phyloP scores from a whole-genome alignment of 768 basidiomycete species.

The Boletus fagicola region DNA sequence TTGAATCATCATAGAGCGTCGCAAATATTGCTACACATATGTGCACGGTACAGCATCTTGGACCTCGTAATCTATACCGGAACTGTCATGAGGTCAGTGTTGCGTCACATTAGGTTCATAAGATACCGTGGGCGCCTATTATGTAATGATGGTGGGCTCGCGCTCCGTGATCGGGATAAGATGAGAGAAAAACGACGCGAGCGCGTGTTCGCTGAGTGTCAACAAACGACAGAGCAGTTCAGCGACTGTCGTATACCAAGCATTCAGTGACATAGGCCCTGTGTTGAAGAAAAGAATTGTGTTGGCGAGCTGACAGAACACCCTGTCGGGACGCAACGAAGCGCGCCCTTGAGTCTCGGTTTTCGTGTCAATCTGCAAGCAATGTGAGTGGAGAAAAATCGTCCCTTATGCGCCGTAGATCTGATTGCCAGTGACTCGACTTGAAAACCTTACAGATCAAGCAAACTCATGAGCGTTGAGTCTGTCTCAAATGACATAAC shows the following conservation, averaged over 20 bases:
- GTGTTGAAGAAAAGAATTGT: not conserved
- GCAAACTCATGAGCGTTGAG: not conserved
- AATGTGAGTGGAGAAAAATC: not conserved
- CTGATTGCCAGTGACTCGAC: not conserved
- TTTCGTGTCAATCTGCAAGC: not conserved
- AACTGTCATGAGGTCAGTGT: not conserved
- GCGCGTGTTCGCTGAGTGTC: not conserved
- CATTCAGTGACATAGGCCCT: not conserved
- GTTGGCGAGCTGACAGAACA: not conserved
- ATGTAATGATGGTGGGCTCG: too few species aligned
- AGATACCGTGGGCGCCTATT: not conserved
- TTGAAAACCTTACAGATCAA: not conserved
- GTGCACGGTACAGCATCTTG: not conserved
- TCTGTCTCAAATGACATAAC: not conserved
- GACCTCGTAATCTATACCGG: not conserved
- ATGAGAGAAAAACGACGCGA: not conserved
- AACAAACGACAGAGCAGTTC: not conserved
- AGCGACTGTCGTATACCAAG: not conserved
- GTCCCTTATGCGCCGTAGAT: not conserved
- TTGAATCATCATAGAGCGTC: not conserved
- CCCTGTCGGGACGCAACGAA: too few species aligned
- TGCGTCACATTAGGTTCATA: too few species aligned
- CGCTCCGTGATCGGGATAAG: too few species aligned
- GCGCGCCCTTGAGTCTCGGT: not conserved
- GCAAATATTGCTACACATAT: not conserved